Base-by-base conservation (phyloP, 2,329 filamentous ascomycete species). In the Fusarium xyrophilum region DNA sequence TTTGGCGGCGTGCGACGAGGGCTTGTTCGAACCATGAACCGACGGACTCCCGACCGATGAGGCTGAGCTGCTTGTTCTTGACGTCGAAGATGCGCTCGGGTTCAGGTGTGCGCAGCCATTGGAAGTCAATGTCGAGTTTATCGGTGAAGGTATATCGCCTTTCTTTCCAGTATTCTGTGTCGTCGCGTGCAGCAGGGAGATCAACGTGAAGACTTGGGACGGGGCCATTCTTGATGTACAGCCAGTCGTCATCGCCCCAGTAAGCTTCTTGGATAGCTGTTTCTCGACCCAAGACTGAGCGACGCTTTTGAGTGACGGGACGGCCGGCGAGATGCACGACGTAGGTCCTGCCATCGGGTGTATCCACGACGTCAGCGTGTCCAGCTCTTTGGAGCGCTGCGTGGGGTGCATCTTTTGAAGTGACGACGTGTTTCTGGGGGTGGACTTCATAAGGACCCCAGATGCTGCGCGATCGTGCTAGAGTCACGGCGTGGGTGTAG, bases 371-470 rank as follows among this genome's bases (percentile, higher is more conserved):
- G 53, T 86, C 84, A 6, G 82, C 85, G 60, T 86, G 85, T 0
- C 85, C 85, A 0, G 84, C 81, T 47, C 84, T 78, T 74, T 87
- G 85, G 10, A 87, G 75, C 0, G 84, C 81, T 0, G 81, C 80
- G 19, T 79, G 78, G 0, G 84, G 85, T 7, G 80, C 70, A 57
- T 86, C 81, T 70, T 84, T 85, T 35, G 83, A 81, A 0, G 84
- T 85, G 46, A 89, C 77, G 42, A 91, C 81, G 46, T 88, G 81
- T 56, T 87, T 86, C 47, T 85, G 77, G 0, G 88, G 87, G 38
- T 88, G 86, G 2, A 82, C 75, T 69, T 89, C 85, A 76, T 89
- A 91, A 0, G 88, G 88, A 0, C 89, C 89, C 80, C 86, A 86
- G 60, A 88, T 74, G 74, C 83, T 69, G 56, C 80, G 73, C 9